Percentiles rank a stretch among this genome's conserved stretches.
Evolutionary conservation across 441 rosid genomes (phyloP).

Genomic region (Brassica balearica): DNA sequence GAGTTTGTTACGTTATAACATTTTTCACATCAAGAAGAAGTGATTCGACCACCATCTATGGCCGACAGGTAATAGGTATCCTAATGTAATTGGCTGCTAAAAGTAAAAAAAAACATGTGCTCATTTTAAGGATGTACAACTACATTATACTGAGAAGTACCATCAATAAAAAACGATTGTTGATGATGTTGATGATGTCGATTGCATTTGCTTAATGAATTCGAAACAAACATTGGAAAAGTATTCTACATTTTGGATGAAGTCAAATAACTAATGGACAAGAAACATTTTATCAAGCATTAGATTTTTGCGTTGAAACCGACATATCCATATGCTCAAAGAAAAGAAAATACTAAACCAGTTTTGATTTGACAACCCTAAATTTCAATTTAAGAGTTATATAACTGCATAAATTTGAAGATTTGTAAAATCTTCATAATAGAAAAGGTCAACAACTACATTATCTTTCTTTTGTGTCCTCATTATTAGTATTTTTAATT

Average conservation of each 20-base stretch:
- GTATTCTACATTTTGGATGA: background rate
- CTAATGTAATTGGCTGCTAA: too few species aligned
- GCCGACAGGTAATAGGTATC: too few species aligned
- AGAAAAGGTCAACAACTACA: background rate
- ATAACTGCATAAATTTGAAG: background rate
- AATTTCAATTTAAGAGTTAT: background rate
- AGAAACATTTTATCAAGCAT: background rate
- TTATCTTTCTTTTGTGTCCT: background rate
- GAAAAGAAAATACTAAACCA: background rate
- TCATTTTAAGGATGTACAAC: too few species aligned
- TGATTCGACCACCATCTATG: slow-evolving; percentile 9
- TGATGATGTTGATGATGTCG: slow-evolving; percentile 3
- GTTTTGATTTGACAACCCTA: background rate
- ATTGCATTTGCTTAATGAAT: background rate
- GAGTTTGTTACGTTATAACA: background rate
- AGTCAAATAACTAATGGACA: slow-evolving; percentile 4
- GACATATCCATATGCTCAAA: background rate
- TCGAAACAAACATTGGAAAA: slow-evolving; percentile 3
- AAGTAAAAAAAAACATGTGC: background rate
- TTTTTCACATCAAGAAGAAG: slow-evolving; percentile 17
- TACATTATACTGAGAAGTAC: background rate
- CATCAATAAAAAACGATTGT: background rate
- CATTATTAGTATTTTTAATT: background rate
- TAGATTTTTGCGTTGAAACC: background rate
- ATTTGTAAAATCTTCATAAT: background rate